phyloP scores from a whole-genome alignment of 306 rosid species.

The Geum urbanum region DNA sequence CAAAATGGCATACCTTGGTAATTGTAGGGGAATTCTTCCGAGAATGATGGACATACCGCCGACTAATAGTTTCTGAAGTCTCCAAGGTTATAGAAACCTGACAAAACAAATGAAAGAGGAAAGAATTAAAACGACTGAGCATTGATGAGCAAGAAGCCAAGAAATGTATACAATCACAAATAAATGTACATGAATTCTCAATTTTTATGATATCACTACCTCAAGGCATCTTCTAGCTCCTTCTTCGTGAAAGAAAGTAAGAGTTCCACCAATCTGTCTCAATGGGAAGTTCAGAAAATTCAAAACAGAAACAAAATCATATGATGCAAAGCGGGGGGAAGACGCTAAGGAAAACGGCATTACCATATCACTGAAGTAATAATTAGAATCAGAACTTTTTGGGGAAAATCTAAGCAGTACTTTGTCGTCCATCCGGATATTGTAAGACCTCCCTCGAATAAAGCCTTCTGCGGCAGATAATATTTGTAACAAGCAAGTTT shows the following conservation, averaged over 20 bases:
- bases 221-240: conserved; percentile 95
- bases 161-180: conserved; percentile 9
- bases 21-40: conserved; percentile 91
- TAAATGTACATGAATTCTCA: conserved; percentile 19
- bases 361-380: conserved; percentile 95
- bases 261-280: conserved; percentile 91
- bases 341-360: conserved; percentile 8
- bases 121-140: conserved; percentile 15
- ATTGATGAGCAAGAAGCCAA: conserved; percentile 19
- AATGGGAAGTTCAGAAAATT: background rate
- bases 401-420: conserved; percentile 95
- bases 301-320: conserved; percentile 5
- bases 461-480: conserved; percentile 98
- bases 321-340: conserved; percentile 14
- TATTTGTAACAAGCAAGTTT: conserved; percentile 50
- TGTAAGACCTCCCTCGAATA: conserved; percentile 92
- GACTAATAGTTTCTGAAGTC: conserved; percentile 85
- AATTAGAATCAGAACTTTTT: conserved; percentile 77
- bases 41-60: conserved; percentile 79
- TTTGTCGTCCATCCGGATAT: conserved; percentile 86
- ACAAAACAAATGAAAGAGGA: no score
- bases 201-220: conserved; percentile 47
- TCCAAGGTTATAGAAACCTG: conserved; percentile 83
- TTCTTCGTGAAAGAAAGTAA: conserved; percentile 83
- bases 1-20: conserved; percentile 56